phyloP scores from a whole-genome alignment of 257 asterid genomes.

The Lavandula angustifolia region DNA sequence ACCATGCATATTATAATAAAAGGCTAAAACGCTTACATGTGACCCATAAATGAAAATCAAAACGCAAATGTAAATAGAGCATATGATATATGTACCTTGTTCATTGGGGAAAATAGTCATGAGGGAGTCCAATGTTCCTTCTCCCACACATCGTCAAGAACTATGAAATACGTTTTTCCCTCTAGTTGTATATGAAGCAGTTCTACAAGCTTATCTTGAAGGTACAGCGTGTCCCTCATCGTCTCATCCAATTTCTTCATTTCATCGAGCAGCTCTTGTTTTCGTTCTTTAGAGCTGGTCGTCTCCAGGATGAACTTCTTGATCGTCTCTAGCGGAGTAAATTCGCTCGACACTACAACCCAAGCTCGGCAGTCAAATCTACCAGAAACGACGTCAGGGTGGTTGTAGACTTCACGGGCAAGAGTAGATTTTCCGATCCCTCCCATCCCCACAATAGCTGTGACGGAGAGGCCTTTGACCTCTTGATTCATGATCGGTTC shows the following conservation, averaged over 20 bases:
- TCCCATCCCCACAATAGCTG: constrained; percentile 20
- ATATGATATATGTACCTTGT: not conserved
- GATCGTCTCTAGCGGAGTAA: constrained; percentile 16
- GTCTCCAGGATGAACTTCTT: constrained; percentile 22
- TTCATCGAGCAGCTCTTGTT: not conserved
- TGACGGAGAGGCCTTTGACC: not conserved
- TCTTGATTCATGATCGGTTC: not conserved
- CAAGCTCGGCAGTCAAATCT: constrained; percentile 24
- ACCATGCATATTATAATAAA: no score
- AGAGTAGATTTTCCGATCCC: constrained; percentile 24
- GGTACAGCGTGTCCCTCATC: not conserved
- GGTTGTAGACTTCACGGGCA: constrained; percentile 26
- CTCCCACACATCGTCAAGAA: constrained; percentile 24
- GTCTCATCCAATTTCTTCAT: not conserved
- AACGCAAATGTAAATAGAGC: no score
- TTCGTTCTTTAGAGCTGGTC: not conserved
- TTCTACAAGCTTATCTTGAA: not conserved
- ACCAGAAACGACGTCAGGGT: not conserved
- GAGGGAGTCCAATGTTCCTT: constrained; percentile 21
- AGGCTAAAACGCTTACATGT: no score
- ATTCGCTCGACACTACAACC: constrained; percentile 26
- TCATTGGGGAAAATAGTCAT: constrained; percentile 21
- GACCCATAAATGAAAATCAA: no score
- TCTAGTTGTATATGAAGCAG: not conserved
- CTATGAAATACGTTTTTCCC: not conserved